Conservation (phyloP, 371 early-diverging fungal genomes). For the Chytridiales sp. region DNA sequence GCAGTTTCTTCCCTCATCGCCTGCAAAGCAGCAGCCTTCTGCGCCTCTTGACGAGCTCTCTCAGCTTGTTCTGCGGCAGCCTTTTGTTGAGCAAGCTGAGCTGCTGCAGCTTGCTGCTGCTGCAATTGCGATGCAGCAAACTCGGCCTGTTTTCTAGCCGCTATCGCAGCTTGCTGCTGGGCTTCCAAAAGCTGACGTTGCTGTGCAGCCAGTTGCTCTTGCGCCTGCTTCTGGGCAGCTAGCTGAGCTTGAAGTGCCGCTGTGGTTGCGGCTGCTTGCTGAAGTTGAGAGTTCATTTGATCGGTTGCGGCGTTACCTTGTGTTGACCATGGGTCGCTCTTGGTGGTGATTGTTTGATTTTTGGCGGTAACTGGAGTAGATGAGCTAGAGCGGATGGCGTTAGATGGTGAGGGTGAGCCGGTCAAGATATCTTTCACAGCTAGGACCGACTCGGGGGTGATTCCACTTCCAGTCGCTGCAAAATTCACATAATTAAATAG, state of each 20-base stretch:
- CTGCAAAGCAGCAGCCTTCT: conserved; percentile 19
- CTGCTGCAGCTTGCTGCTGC: conserved; percentile 26
- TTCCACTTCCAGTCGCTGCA: conserved; percentile 13
- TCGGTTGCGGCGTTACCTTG: conserved; percentile 16
- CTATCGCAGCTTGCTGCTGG: conserved; percentile 26
- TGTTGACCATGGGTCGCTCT: conserved; percentile 26
- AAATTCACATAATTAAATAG: background rate
- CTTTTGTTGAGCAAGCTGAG: conserved; percentile 17
- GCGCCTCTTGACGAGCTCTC: conserved; percentile 16
- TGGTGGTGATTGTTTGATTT: conserved; percentile 1
- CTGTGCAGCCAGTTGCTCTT: conserved; percentile 16
- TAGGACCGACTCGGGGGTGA: conserved; percentile 21
- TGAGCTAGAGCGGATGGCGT: conserved; percentile 1
- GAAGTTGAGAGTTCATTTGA: conserved; percentile 20
- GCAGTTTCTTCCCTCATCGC: conserved; percentile 25
- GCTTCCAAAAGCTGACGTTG: conserved; percentile 22
- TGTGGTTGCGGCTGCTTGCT: conserved; percentile 19
- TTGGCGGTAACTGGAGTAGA: conserved; percentile 4
- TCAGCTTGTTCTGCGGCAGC: conserved; percentile 23
- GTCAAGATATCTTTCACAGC: conserved; percentile 8
- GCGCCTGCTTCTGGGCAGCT: conserved; percentile 14
- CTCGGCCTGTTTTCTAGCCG: conserved; percentile 26
- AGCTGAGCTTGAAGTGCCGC: conserved; percentile 7
- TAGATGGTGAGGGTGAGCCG: background rate
- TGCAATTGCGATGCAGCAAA: conserved; percentile 21